Percentiles rank a stretch among this genome's conserved stretches.
Conservation (phyloP, 768 basidiomycete genomes). For the Kondoa subrosea region DNA sequence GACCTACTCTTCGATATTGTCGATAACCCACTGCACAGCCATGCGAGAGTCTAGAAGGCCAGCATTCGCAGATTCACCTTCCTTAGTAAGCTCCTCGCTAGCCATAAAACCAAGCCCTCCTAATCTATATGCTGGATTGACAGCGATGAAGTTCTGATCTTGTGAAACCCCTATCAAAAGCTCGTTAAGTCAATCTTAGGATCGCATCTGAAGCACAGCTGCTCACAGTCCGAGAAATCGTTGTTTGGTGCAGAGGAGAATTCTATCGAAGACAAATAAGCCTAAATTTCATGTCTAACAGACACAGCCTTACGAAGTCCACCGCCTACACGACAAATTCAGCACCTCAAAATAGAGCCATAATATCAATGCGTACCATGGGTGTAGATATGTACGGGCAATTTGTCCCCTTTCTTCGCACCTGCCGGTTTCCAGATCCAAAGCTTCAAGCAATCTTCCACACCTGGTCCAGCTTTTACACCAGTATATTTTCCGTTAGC, state of each 20-base stretch:
- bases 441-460: constrained; percentile 4
- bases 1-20: too few species aligned
- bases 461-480: constrained; percentile 5
- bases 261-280: not conserved
- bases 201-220: not conserved
- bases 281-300: not conserved
- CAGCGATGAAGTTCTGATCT: constrained; percentile 6
- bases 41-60: not conserved
- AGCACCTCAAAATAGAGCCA: not conserved
- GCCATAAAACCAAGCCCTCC: constrained; percentile 2
- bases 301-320: not conserved
- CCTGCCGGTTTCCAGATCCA: constrained; percentile 3
- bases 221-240: constrained; percentile 5
- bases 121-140: constrained; percentile 3
- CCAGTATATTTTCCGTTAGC: not conserved
- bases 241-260: constrained; percentile 7
- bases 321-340: not conserved
- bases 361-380: not conserved
- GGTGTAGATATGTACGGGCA: not conserved
- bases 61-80: constrained; percentile 4
- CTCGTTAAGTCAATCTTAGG: not conserved
- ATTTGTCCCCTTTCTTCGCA: constrained; percentile 7
- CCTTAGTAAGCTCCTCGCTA: not conserved
- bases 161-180: not conserved
- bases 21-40: too few species aligned